phyloP scores from a whole-genome alignment of 306 rosid genomes.

The Acmispon strigosus region DNA sequence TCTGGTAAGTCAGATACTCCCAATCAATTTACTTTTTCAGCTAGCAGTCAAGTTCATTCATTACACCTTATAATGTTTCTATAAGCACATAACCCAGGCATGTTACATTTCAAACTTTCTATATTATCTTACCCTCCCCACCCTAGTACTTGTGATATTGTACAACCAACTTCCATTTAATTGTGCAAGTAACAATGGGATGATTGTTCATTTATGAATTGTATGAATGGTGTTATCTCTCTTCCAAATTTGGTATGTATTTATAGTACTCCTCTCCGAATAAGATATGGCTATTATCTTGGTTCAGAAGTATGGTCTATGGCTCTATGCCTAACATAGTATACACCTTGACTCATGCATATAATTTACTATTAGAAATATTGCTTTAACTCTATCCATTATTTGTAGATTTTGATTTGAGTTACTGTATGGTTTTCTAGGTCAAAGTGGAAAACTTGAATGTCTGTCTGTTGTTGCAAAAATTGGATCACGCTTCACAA shows the following conservation, averaged over 20 bases:
- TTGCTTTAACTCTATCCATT: conserved; percentile 1
- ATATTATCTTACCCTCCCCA: not conserved
- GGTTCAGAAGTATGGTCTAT: not conserved
- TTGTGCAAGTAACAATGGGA: not conserved
- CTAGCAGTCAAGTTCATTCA: not conserved
- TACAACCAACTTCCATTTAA: not conserved
- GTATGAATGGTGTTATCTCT: not conserved
- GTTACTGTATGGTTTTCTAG: conserved; percentile 37
- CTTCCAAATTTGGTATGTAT: conserved; percentile 4
- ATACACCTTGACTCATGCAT: not conserved
- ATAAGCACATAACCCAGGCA: not conserved
- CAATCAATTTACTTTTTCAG: not conserved
- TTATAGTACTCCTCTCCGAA: not conserved
- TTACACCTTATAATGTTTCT: conserved; percentile 11
- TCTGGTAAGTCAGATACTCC: conserved; percentile 47
- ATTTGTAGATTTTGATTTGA: conserved; percentile 15
- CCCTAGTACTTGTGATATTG: not conserved
- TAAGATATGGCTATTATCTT: conserved; percentile 1
- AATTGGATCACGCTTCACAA: conserved; percentile 72
- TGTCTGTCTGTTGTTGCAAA: conserved; percentile 77
- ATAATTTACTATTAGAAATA: conserved; percentile 7
- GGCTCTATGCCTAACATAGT: not conserved
- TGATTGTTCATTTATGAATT: not conserved
- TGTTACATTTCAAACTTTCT: not conserved
- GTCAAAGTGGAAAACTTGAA: conserved; percentile 91